Evolutionary conservation across 768 basidiomycete genomes (phyloP).

Genomic region (Dentipellis sp.): DNA sequence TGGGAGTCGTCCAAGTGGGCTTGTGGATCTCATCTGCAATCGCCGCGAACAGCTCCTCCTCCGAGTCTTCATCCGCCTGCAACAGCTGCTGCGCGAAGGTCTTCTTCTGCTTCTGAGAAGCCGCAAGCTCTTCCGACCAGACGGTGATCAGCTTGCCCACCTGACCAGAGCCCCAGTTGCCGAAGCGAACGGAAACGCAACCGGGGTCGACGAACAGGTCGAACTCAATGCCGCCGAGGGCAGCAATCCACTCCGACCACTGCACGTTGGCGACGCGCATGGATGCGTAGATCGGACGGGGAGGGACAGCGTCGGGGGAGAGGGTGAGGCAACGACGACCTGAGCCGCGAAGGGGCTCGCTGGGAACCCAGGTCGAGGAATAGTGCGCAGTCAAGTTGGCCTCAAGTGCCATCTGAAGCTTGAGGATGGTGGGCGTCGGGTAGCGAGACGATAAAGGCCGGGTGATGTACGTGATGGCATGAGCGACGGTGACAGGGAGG

Average conservation of each 20-base stretch:
- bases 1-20: conserved; percentile 62
- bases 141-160: conserved; percentile 43
- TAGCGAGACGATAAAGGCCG: conserved; percentile 49
- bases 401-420: conserved; percentile 65
- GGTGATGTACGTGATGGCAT: conserved; percentile 68
- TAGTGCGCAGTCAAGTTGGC: conserved; percentile 64
- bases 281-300: conserved; percentile 60
- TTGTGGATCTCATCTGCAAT: conserved; percentile 63
- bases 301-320: conserved; percentile 59
- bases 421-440: conserved; percentile 52
- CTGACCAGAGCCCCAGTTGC: conserved; percentile 29
- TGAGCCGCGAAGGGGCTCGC: conserved; percentile 58
- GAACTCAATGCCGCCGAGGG: conserved; percentile 61
- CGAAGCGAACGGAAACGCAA: conserved; percentile 59
- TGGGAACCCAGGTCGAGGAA: conserved; percentile 54
- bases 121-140: conserved; percentile 50
- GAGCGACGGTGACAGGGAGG: conserved; percentile 61
- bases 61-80: conserved; percentile 62
- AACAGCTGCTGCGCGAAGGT: conserved; percentile 65
- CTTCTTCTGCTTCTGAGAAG: conserved; percentile 20
- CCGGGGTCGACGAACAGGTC: conserved; percentile 80
- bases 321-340: conserved; percentile 69
- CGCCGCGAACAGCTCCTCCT: conserved; percentile 64
- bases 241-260: conserved; percentile 74
- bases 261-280: conserved; percentile 62